Base-by-base conservation (phyloP, 805 yeast species). In the Cyberlindnera mrakii region DNA sequence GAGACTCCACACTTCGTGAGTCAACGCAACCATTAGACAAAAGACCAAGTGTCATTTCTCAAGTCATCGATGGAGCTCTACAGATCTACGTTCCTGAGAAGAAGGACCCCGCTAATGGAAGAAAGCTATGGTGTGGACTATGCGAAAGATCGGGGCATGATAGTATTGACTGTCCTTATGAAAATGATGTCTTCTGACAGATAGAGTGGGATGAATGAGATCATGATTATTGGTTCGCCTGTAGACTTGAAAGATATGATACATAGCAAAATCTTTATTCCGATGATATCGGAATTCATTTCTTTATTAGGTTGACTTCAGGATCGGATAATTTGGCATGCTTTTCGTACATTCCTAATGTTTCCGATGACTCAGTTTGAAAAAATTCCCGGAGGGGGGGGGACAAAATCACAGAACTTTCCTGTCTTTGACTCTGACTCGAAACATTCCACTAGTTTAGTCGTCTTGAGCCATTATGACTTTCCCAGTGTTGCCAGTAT, bases 121-220 rank as follows among this genome's bases (percentile, higher is more conserved):
- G 90, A 35, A 67, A 67, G 23, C 72, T 77, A 48, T 91, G 96
- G 96, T 91, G 99, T 66, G 96, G 95, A 0, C 68, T 88, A 41
- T 91, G 99, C 65, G 98, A 91, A 60, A 69, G 87, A 42, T 80
- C 78, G 36, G 99, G 98, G 0, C 99, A 91, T 58, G 82, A 80
- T 38, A 84, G 93, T 50, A 70, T 81, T 27, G 88, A 88, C 43
- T 91, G 99, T 63, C 96, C 96, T 0, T 88, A 77, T 58, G 95
- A 56, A 31, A 58, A 53, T 29, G 60, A 56, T 33, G 45, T 57
- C 16, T 57, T 57, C 35, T 57, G 33, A 37, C 10, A 3, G 33
- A 15, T 17, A 33, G 16, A 17, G 27, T 10, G 27, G 27, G 9
- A 23, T 3, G 11, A 23, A 23, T 23, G 27, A 23, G 13, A 23